Evolutionary conservation across 2,329 filamentous ascomycete species (phyloP).

Genomic region (Neurospora sp.): DNA sequence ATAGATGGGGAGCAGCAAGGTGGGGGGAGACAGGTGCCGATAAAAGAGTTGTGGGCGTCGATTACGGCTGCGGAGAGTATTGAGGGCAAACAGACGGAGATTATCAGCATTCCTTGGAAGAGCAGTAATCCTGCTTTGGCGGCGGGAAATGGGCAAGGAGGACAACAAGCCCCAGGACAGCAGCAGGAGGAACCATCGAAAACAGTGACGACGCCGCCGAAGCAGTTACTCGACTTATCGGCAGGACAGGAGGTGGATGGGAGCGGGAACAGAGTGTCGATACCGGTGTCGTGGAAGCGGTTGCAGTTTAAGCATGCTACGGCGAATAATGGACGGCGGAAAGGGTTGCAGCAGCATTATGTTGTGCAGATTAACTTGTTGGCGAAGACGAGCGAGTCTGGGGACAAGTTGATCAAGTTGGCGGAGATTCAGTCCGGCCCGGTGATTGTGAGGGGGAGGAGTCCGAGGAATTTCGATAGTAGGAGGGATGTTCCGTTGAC

Average conservation of each 20-base stretch:
- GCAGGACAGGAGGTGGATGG: slow-evolving; percentile 61
- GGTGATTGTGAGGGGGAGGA: slow-evolving; percentile 90
- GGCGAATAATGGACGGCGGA: slow-evolving; percentile 88
- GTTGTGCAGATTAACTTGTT: slow-evolving; percentile 77
- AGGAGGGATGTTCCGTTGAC: slow-evolving; percentile 75
- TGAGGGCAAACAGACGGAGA: slow-evolving; percentile 83
- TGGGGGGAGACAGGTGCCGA: slow-evolving; percentile 56
- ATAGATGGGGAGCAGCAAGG: slow-evolving; percentile 58
- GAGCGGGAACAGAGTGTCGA: slow-evolving; percentile 56
- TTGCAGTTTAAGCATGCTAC: slow-evolving; percentile 94
- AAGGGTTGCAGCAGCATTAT: slow-evolving; percentile 93
- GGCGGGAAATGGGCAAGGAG: slow-evolving; percentile 25
- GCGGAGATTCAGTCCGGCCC: slow-evolving; percentile 83
- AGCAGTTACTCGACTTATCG: slow-evolving; percentile 44
- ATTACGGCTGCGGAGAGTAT: slow-evolving; percentile 87
- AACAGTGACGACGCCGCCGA: slow-evolving; percentile 38
- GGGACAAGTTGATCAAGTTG: slow-evolving; percentile 57
- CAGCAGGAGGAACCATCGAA: not conserved
- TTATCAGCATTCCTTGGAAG: slow-evolving; percentile 96
- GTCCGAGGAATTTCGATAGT: slow-evolving; percentile 88
- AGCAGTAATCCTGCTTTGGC: slow-evolving; percentile 50
- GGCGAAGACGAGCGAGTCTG: slow-evolving; percentile 53
- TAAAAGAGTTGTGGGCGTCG: slow-evolving; percentile 69
- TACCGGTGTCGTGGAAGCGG: slow-evolving; percentile 87
- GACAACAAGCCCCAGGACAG: slow-evolving; percentile 29